Conservation (phyloP, 139 green algal genomes). For the Chlamydomonas sp. region DNA sequence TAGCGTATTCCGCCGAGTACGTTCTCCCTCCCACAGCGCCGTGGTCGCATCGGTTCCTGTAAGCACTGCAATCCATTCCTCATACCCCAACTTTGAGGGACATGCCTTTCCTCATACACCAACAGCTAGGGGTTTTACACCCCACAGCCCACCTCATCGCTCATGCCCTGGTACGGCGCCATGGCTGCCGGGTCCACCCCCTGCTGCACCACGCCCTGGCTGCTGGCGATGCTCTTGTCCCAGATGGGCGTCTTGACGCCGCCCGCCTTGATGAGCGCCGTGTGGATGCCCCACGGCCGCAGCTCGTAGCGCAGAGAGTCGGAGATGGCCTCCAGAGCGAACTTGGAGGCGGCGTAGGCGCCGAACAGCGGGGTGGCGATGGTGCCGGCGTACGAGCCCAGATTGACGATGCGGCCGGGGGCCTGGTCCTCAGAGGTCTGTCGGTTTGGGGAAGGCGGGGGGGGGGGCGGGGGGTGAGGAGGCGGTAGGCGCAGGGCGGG, state of each 20-base stretch:
- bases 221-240: constrained; percentile 6
- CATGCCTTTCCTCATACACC: neutral
- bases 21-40: no score
- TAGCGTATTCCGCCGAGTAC: no score
- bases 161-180: constrained; percentile 32
- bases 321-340: constrained; percentile 41
- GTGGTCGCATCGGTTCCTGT: no score
- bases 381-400: constrained; percentile 35
- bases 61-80: no score
- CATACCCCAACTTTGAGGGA: no score
- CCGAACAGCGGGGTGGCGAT: constrained; percentile 38
- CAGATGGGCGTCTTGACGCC: constrained; percentile 35
- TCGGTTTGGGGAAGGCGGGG: neutral
- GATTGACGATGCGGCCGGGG: constrained; percentile 31
- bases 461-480: neutral
- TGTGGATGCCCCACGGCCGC: constrained; percentile 16
- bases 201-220: neutral
- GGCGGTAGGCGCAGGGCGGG: neutral
- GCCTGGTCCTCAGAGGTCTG: neutral
- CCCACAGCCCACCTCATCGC: constrained; percentile 17
- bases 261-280: constrained; percentile 24
- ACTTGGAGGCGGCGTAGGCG: constrained; percentile 41
- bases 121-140: neutral
- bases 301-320: constrained; percentile 42
- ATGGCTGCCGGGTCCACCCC: neutral